phyloP scores from a whole-genome alignment of 2,329 filamentous ascomycete genomes.

The Cryphonectria nitschkei region DNA sequence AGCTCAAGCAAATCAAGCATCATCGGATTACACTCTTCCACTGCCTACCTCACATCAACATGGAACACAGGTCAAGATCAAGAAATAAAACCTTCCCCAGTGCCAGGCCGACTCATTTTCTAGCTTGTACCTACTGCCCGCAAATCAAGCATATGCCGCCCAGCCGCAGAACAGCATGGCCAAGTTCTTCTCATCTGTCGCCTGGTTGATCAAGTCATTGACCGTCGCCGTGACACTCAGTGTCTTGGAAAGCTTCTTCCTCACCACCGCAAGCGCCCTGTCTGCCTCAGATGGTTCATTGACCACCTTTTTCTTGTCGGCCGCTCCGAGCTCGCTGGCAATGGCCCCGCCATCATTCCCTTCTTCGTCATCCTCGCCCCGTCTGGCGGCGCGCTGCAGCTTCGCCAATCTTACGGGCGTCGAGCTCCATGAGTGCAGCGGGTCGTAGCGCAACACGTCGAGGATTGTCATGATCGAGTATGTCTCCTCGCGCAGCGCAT shows the following conservation, averaged over 20 bases:
- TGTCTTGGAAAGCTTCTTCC: constrained; percentile 94
- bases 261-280: constrained; percentile 86
- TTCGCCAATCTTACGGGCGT: constrained; percentile 70
- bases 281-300: constrained; percentile 79
- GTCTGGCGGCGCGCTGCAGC: constrained; percentile 61
- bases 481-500: constrained; percentile 90
- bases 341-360: constrained; percentile 38
- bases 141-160: constrained; percentile 45
- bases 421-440: constrained; percentile 93
- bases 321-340: constrained; percentile 42
- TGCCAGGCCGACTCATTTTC: not conserved
- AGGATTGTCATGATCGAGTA: constrained; percentile 99
- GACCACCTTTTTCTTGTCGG: constrained; percentile 45
- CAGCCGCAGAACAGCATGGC: constrained; percentile 81
- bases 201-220: constrained; percentile 95
- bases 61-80: not conserved
- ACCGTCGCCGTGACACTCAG: constrained; percentile 94
- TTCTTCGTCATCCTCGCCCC: constrained; percentile 44
- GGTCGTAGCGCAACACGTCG: constrained; percentile 97
- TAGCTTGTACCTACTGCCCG: no score
- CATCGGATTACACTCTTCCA: no score
- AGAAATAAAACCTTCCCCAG: not conserved
- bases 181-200: constrained; percentile 88
- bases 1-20: not conserved
- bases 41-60: not conserved